Evolutionary conservation across 495 filamentous ascomycete species (phyloP), one percentile per base, ranked within the genome.

Genomic region (Penicillium roqueforti): DNA sequence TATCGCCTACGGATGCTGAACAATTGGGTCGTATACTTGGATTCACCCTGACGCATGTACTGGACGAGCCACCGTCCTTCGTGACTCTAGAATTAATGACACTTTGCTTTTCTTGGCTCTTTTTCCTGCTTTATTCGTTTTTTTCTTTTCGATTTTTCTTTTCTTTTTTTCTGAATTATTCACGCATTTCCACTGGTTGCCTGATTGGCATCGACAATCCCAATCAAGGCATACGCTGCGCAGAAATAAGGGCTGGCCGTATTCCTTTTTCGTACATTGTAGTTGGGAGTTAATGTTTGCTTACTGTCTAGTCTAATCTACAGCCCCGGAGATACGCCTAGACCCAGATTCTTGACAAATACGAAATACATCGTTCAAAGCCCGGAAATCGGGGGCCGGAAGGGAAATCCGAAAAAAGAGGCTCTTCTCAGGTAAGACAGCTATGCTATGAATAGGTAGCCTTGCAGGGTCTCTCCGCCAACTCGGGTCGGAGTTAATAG

Each of bases 161-260:
- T 19, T 3, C 13, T 25, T 23, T 22, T 18, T 46, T 47, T 19
- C 23, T 26, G n/a, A n/a, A 4, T 39, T 31, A 43, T 43, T 44
- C 16, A 39, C 47, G 52, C 42, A 47, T 42, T 51, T 56, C 28
- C 28, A 34, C 40, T 26, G 19, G 49, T 39, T 38, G 51, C 14
- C 42, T 56, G 46, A 62, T 59, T 62, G 60, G 54, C 60, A 57
- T 51, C 16, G 22, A 6, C 32, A 20, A 48, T 53, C 50, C 53
- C 43, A 31, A 49, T 41, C 11, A 3, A 22, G 40, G 38, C 22
- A 52, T 52, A 43, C n/a, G 26, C 10, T 22, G 49, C 50, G 50
- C 29, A 29, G 14, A 36, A 36, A 36, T 8, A 14, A 6, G 6
- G n/a, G 2, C 28, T 31, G 9, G 11, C 28, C 28, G 28, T 11